Base-by-base conservation (phyloP, 306 rosid genomes). In the Castanospermum australe region DNA sequence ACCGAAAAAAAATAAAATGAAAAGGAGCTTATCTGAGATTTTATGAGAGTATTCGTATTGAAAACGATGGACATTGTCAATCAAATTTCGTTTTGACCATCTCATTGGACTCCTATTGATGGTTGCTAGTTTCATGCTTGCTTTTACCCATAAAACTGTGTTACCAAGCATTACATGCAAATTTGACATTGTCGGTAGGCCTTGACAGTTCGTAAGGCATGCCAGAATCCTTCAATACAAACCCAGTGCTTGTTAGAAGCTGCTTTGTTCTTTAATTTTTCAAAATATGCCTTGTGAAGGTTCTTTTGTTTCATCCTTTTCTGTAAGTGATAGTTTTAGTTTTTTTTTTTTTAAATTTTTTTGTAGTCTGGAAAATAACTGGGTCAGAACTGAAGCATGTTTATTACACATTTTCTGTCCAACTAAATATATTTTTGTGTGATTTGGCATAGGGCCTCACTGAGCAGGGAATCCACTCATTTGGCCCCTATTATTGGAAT, bases 351-450 rank as follows among this genome's bases (percentile, higher is more conserved):
- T 33, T 54, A 42, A 20, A 56, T 4, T 44, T 32, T 14, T 38
- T 25, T 55, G 18, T 67, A n/a, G 39, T 75, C 36, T 81, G 80
- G 42, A 57, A 25, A 35, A 32, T 18, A 5, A 61, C 75, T 65
- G 4, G 8, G 32, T 28, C 30, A 69, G 21, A 50, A 61, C 73
- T 38, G 68, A 76, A 76, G 44, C 12, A 18, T 60, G 38, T 54
- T 41, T 42, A 24, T 57, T 41, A 15, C 65, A 9, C 11, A 64
- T n/a, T 67, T 20, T 24, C 36, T 45, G 24, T 39, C 30, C 13
- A 17, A 32, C 50, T 9, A 12, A 71, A 52, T 11, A 17, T 32
- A 22, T 45, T 6, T 75, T 7, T 33, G 7, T 11, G 11, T 70
- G 51, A n/a, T n/a, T n/a, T n/a, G n/a, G n/a, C 55, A 33, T 64